Evolutionary conservation across 306 rosid genomes (phyloP).

Genomic region (Lotus japonicus): DNA sequence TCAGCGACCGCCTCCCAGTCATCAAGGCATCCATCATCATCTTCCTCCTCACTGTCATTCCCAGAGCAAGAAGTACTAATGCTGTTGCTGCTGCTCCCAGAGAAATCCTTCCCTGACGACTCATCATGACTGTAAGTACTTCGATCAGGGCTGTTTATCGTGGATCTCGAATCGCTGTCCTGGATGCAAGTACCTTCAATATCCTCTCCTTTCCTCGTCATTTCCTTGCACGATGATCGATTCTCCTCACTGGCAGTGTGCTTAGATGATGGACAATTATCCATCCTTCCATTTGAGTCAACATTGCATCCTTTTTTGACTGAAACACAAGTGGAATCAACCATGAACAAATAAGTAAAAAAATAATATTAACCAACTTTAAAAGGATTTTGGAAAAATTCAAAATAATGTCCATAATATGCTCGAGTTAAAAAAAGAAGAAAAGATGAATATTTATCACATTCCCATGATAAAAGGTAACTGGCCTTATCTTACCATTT

Average conservation of each 20-base stretch:
- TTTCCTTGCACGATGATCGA: constrained; percentile 27
- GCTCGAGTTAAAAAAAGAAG: neutral
- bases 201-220: constrained; percentile 23
- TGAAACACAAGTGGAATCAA: constrained; percentile 15
- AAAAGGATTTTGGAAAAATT: neutral
- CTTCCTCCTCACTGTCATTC: constrained; percentile 33
- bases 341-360: neutral
- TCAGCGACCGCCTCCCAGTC: constrained; percentile 68
- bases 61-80: constrained; percentile 19
- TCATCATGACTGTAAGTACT: constrained; percentile 25
- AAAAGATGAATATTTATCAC: neutral
- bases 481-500: neutral
- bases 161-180: constrained; percentile 26
- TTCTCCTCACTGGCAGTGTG: constrained; percentile 19
- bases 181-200: constrained; percentile 22
- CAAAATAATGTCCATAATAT: neutral
- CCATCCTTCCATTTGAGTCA: constrained; percentile 28
- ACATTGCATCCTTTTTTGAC: constrained; percentile 39
- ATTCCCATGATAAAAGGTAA: neutral
- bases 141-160: constrained; percentile 12
- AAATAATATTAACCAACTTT: neutral
- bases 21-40: constrained; percentile 48
- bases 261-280: constrained; percentile 25
- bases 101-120: constrained; percentile 27
- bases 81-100: constrained; percentile 17